These are phyloP conservation scores for Sphagnum contortum DNA, from an alignment of 225 moss, liverwort and hornwort species.

Conservation along the genomic window DNA sequence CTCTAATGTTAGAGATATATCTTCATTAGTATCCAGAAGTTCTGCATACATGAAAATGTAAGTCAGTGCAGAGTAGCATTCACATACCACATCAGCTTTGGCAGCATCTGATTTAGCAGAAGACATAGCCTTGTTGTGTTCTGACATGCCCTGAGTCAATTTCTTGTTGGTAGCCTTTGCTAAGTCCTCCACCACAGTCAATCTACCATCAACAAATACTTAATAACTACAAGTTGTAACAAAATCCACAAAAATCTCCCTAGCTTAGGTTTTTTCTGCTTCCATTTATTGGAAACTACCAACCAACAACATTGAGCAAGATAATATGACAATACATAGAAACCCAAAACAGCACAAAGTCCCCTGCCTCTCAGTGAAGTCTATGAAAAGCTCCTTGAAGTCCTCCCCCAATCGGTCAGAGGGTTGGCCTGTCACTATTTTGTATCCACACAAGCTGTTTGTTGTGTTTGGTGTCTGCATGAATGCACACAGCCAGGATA, in stretches of 20 bases:
- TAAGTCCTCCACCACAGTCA: slow-evolving; percentile 78
- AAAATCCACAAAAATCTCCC: no score
- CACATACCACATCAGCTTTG: slow-evolving; percentile 79
- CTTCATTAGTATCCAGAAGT: no score
- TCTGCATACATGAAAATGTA: no score
- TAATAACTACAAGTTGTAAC: no score
- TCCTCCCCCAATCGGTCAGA: slow-evolving; percentile 97
- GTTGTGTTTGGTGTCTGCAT: slow-evolving; percentile 93
- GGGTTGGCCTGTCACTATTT: slow-evolving; percentile 96
- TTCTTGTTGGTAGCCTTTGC: slow-evolving; percentile 89
- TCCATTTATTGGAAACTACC: no score
- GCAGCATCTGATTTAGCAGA: slow-evolving; percentile 83
- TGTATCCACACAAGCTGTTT: slow-evolving; percentile 93
- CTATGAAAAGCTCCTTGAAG: slow-evolving; percentile 84
- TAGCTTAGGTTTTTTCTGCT: no score
- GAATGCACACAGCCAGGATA: not conserved
- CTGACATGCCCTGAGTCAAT: slow-evolving; percentile 90
- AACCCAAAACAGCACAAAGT: not conserved
- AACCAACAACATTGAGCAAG: no score
- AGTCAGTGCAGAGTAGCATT: no score
- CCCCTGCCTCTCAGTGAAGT: slow-evolving; percentile 81
- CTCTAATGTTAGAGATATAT: no score
- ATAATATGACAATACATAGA: no score
- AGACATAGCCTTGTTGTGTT: slow-evolving; percentile 81
- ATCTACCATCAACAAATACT: slow-evolving; percentile 29